Evolutionary conservation across 805 yeast genomes (phyloP).

Genomic region (Lachancea thermotolerans): DNA sequence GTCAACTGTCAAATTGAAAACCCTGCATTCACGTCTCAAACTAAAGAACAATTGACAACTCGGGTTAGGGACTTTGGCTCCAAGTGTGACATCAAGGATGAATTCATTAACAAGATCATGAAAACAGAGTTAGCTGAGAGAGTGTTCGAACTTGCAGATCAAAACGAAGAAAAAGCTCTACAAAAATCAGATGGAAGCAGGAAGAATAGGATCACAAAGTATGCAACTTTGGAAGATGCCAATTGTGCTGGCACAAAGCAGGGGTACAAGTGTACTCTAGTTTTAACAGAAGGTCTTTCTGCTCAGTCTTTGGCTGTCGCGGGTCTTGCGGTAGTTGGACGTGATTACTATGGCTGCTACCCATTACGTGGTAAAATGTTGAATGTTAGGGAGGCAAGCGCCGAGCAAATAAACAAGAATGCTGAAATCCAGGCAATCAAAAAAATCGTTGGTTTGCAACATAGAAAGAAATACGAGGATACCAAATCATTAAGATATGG

Average conservation of each 20-base stretch:
- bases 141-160: slow-evolving; percentile 74
- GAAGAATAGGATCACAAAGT: slow-evolving; percentile 79
- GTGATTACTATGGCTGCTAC: slow-evolving; percentile 91
- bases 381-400: slow-evolving; percentile 92
- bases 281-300: slow-evolving; percentile 95
- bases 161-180: slow-evolving; percentile 80
- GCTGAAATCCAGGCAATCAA: slow-evolving; percentile 93
- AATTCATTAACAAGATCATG: slow-evolving; percentile 62
- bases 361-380: slow-evolving; percentile 92
- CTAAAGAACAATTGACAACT: slow-evolving; percentile 92
- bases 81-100: slow-evolving; percentile 67
- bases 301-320: slow-evolving; percentile 88
- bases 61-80: slow-evolving; percentile 87
- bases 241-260: slow-evolving; percentile 93
- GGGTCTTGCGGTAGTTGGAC: slow-evolving; percentile 90
- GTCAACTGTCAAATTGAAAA: slow-evolving; percentile 89
- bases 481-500: slow-evolving; percentile 81
- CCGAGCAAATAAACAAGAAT: slow-evolving; percentile 91
- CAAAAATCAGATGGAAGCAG: slow-evolving; percentile 84
- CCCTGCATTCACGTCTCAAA: slow-evolving; percentile 96
- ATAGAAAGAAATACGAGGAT: slow-evolving; percentile 74
- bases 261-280: slow-evolving; percentile 85
- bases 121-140: slow-evolving; percentile 56
- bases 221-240: slow-evolving; percentile 89
- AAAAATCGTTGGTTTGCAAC: slow-evolving; percentile 92